A percentile compares a stretch with the other conserved stretches of the same genome.
phyloP scores from a whole-genome alignment of 768 basidiomycete genomes.

The Podaxis sp. region DNA sequence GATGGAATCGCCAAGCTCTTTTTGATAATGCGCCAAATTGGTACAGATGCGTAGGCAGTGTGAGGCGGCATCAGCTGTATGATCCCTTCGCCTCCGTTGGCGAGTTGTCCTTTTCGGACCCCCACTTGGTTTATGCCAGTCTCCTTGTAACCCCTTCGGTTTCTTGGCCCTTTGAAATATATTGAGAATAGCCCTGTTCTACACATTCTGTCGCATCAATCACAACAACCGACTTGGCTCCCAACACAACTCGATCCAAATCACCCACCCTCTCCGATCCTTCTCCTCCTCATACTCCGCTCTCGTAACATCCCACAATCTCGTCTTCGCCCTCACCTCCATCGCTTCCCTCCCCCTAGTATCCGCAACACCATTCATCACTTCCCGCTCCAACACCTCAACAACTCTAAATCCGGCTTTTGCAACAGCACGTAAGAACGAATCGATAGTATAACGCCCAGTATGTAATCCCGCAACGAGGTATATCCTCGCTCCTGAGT shows the following conservation, averaged over 20 bases:
- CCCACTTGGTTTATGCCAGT: background rate
- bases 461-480: constrained; percentile 78
- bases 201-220: background rate
- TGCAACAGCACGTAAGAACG: constrained; percentile 48
- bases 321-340: constrained; percentile 19
- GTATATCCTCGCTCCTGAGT: constrained; percentile 49
- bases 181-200: background rate
- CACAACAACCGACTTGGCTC: background rate
- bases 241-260: constrained; percentile 56
- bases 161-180: background rate
- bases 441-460: constrained; percentile 67
- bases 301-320: constrained; percentile 50
- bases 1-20: too few relatives aligned
- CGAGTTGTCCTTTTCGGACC: background rate
- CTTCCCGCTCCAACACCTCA: constrained; percentile 50
- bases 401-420: constrained; percentile 43
- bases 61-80: too few relatives aligned
- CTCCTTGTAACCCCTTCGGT: background rate
- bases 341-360: constrained; percentile 22
- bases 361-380: constrained; percentile 17
- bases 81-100: too few relatives aligned
- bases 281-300: constrained; percentile 59
- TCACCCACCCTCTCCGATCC: constrained; percentile 70
- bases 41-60: too few relatives aligned
- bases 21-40: too few relatives aligned